These are phyloP conservation scores for Alternaria novae-zelandiae DNA, from an alignment of 2,329 filamentous ascomycete genomes.

Conservation along the genomic window DNA sequence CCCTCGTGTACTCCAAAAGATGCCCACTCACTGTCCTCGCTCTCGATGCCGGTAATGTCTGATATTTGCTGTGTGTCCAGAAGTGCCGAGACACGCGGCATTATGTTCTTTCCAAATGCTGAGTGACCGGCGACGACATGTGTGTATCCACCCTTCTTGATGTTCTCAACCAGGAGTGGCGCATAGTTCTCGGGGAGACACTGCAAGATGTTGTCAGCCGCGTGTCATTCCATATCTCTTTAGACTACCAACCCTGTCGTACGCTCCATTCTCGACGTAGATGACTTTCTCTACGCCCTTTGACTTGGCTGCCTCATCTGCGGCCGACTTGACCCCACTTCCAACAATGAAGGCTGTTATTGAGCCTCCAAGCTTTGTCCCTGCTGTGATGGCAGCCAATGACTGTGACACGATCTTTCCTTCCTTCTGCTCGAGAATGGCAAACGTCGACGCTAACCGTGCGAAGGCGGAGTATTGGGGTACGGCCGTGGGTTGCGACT, in stretches of 20 bases:
- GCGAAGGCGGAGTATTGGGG: slow-evolving; percentile 63
- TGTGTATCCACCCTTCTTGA: slow-evolving; percentile 93
- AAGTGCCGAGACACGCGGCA: slow-evolving; percentile 89
- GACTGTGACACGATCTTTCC: slow-evolving; percentile 85
- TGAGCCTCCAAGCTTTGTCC: slow-evolving; percentile 81
- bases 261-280: slow-evolving; percentile 83
- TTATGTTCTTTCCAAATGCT: slow-evolving; percentile 93
- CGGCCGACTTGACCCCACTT: slow-evolving; percentile 73
- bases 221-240: background rate
- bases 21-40: slow-evolving; percentile 74
- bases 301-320: slow-evolving; percentile 85
- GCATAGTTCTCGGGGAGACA: slow-evolving; percentile 93
- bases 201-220: slow-evolving; percentile 43
- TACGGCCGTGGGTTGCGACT: slow-evolving; percentile 36
- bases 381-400: slow-evolving; percentile 83
- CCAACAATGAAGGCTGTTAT: slow-evolving; percentile 90
- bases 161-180: slow-evolving; percentile 92
- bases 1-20: too few relatives aligned
- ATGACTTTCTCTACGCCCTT: slow-evolving; percentile 92
- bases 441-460: slow-evolving; percentile 83
- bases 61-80: slow-evolving; percentile 93
- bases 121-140: slow-evolving; percentile 91
- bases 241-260: slow-evolving; percentile 74
- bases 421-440: slow-evolving; percentile 89
- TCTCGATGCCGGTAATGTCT: slow-evolving; percentile 85